phyloP scores from a whole-genome alignment of 2,329 filamentous ascomycete genomes.

The Cadophora sp. region DNA sequence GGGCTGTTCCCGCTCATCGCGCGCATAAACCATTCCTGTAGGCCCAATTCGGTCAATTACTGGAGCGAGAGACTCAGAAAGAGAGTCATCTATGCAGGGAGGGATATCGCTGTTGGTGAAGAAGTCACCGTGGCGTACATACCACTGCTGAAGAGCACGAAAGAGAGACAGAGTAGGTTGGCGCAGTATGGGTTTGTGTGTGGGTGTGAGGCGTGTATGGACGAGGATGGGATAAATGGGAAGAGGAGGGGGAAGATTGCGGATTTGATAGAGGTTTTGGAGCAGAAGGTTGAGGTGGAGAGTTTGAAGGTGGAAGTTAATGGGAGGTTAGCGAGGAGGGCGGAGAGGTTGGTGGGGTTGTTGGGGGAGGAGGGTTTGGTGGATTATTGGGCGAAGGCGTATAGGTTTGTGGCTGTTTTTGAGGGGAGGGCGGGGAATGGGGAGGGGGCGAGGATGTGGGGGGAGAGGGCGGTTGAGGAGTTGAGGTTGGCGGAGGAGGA shows the following conservation, averaged over 20 bases:
- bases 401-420: constrained; percentile 37
- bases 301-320: constrained; percentile 25
- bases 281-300: constrained; percentile 38
- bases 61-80: constrained; percentile 45
- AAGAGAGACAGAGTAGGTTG: constrained; percentile 39
- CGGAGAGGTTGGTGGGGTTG: constrained; percentile 33
- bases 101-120: constrained; percentile 45
- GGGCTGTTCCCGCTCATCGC: constrained; percentile 47
- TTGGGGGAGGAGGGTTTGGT: constrained; percentile 37
- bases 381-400: constrained; percentile 39
- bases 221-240: constrained; percentile 42
- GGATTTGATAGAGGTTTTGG: constrained; percentile 44
- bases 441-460: constrained; percentile 35
- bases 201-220: constrained; percentile 47
- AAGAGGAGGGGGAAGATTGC: constrained; percentile 36
- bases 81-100: constrained; percentile 45
- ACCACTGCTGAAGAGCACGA: constrained; percentile 31
- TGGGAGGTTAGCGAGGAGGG: constrained; percentile 29
- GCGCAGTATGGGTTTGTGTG: constrained; percentile 47
- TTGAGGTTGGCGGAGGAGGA: constrained; percentile 5
- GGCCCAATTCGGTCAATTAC: constrained; percentile 46
- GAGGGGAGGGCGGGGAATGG: constrained; percentile 27
- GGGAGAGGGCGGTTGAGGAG: constrained; percentile 33
- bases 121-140: constrained; percentile 50
- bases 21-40: constrained; percentile 49